Conservation (phyloP, 2,329 filamentous ascomycete genomes). For the Huntiella savannae region DNA sequence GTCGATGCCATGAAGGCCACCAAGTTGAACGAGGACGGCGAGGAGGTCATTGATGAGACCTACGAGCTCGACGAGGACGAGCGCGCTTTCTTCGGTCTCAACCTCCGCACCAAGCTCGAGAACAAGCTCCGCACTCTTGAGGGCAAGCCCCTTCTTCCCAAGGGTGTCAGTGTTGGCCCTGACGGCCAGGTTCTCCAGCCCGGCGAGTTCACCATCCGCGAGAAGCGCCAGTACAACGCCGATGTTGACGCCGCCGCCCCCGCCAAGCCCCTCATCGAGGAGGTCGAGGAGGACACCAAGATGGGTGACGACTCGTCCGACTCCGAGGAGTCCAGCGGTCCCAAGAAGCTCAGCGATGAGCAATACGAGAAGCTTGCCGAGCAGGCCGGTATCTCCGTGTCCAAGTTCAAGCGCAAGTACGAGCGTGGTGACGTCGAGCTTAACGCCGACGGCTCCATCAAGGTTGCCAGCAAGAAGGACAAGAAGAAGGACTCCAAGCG, state of each 20-base stretch:
- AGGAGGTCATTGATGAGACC: conserved; percentile 39
- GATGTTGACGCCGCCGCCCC: conserved; percentile 68
- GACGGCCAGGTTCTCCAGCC: conserved; percentile 45
- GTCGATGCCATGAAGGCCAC: conserved; percentile 57
- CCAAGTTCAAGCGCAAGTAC: conserved; percentile 62
- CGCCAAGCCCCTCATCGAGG: conserved; percentile 26
- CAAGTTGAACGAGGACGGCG: conserved; percentile 49
- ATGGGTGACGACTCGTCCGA: conserved; percentile 21
- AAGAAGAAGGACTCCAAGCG: conserved; percentile 50
- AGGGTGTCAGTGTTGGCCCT: conserved; percentile 55
- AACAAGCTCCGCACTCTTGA: conserved; percentile 60
- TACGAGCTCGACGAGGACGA: conserved; percentile 73
- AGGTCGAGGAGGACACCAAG: conserved; percentile 21
- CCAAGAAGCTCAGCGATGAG: conserved; percentile 16
- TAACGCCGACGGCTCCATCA: conserved; percentile 43
- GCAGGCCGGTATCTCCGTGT: conserved; percentile 48
- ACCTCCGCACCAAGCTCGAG: conserved; percentile 54
- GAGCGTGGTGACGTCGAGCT: conserved; percentile 57
- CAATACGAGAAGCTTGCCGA: conserved; percentile 37
- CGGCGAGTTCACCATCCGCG: conserved; percentile 79
- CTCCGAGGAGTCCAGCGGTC: conserved; percentile 16
- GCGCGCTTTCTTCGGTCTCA: conserved; percentile 60
- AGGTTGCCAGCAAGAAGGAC: conserved; percentile 56
- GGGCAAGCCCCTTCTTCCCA: conserved; percentile 69
- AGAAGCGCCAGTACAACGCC: conserved; percentile 82